A percentile compares a stretch with the other conserved stretches of the same genome.
Conservation (phyloP, 768 basidiomycete species). For the Leccinum ochraceum region DNA sequence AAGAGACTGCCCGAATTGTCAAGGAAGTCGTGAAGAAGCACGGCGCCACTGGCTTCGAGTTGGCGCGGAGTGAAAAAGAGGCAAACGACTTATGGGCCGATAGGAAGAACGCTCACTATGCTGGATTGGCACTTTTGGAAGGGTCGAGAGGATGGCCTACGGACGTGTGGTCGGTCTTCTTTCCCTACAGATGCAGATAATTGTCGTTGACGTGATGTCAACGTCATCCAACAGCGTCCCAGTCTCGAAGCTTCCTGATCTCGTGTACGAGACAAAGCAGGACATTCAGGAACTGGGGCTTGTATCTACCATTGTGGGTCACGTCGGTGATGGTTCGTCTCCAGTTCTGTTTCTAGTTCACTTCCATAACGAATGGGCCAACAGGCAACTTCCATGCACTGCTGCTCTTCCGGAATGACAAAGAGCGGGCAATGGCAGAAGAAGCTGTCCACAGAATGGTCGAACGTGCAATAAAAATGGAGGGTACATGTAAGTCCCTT, state of each 20-base stretch:
- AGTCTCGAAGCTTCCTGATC: constrained; percentile 62
- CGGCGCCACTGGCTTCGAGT: constrained; percentile 65
- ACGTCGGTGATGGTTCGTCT: constrained; percentile 68
- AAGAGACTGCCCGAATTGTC: constrained; percentile 61
- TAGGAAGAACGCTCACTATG: constrained; percentile 67
- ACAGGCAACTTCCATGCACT: constrained; percentile 54
- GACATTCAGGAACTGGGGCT: constrained; percentile 62
- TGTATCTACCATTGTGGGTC: constrained; percentile 65
- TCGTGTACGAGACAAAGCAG: constrained; percentile 69
- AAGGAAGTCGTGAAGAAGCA: constrained; percentile 59
- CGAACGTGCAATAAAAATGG: constrained; percentile 63
- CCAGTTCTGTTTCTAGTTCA: constrained; percentile 26
- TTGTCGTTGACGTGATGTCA: not conserved
- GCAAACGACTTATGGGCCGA: constrained; percentile 75
- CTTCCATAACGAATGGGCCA: too few species aligned
- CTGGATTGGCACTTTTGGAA: constrained; percentile 57
- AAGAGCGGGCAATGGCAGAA: constrained; percentile 46
- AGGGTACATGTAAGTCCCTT: constrained; percentile 63
- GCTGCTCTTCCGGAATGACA: constrained; percentile 59
- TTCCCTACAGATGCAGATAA: not conserved
- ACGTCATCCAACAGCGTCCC: constrained; percentile 47
- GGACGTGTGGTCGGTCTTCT: constrained; percentile 65
- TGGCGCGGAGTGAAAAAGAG: constrained; percentile 64
- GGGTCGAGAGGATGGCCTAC: constrained; percentile 67
- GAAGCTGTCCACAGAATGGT: constrained; percentile 63